These are phyloP conservation scores for Hypoxylon sp. DNA, from an alignment of 2,329 filamentous ascomycete genomes.

Conservation along the genomic window DNA sequence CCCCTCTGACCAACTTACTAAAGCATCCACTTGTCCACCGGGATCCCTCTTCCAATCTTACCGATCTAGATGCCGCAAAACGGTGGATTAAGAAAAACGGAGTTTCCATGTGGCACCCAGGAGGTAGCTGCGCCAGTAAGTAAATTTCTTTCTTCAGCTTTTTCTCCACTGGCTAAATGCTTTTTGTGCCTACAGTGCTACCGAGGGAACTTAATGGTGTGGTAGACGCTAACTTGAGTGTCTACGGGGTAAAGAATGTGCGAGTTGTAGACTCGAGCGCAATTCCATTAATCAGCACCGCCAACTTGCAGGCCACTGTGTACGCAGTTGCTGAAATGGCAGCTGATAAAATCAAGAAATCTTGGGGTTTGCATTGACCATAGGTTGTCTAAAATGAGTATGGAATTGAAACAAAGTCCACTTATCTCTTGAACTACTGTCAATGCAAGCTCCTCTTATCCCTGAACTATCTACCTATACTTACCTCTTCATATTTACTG, in stretches of 20 bases:
- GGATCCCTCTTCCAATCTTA: conserved; percentile 7
- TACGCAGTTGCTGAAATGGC: conserved; percentile 47
- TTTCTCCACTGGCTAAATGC: not conserved
- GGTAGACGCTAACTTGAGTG: conserved; percentile 45
- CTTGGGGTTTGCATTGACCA: conserved; percentile 6
- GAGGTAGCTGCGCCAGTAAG: too few species aligned
- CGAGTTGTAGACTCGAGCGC: conserved; percentile 50
- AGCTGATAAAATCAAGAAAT: conserved; percentile 43
- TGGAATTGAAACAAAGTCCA: too few species aligned
- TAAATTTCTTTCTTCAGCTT: not conserved
- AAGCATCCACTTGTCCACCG: conserved; percentile 16
- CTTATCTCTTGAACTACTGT: too few species aligned
- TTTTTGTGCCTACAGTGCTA: conserved; percentile 46
- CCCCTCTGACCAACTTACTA: conserved; percentile 23
- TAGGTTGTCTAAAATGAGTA: too few species aligned
- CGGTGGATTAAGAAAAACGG: conserved; percentile 13
- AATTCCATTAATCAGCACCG: conserved; percentile 47
- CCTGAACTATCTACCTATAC: too few species aligned
- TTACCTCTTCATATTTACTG: too few species aligned
- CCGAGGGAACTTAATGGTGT: conserved; percentile 46
- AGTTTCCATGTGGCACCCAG: conserved; percentile 21
- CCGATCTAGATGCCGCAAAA: conserved; percentile 19
- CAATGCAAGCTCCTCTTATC: too few species aligned
- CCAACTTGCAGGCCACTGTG: conserved; percentile 45
- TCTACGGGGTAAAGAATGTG: conserved; percentile 47